phyloP scores from a whole-genome alignment of 306 rosid genomes.

The Cucurbita pepo region DNA sequence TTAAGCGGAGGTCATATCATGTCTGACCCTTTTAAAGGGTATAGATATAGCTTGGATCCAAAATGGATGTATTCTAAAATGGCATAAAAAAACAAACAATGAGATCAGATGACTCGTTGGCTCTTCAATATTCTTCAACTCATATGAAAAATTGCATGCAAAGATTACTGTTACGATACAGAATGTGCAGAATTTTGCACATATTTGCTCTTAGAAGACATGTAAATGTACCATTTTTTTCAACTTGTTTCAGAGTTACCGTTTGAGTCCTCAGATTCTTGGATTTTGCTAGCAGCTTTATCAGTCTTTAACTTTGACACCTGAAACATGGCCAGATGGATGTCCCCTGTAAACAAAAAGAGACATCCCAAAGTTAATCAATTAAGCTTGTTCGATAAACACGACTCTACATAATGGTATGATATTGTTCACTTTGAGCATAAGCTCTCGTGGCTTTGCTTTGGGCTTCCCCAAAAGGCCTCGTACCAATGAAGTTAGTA shows the following conservation, averaged over 20 bases:
- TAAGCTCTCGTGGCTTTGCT: too few species aligned
- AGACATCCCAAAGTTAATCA: neutral
- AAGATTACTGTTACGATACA: neutral
- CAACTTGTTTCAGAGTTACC: neutral
- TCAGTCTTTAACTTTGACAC: constrained; percentile 41
- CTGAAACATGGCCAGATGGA: constrained; percentile 67
- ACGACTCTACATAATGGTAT: too few species aligned
- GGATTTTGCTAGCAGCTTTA: constrained; percentile 18
- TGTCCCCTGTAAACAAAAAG: constrained; percentile 49
- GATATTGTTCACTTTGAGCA: too few species aligned
- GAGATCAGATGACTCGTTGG: neutral
- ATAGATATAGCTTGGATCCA: too few species aligned
- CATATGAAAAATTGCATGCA: neutral
- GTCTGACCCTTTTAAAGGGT: too few species aligned
- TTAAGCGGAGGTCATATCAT: too few species aligned
- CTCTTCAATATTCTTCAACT: neutral
- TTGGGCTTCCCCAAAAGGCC: too few species aligned
- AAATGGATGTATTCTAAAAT: too few species aligned
- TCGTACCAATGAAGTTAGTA: too few species aligned
- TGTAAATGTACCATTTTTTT: neutral
- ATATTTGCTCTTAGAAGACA: neutral
- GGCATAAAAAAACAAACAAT: too few species aligned
- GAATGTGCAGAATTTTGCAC: neutral
- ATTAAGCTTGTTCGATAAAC: neutral
- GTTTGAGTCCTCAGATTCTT: constrained; percentile 5